phyloP scores from a whole-genome alignment of 768 basidiomycete genomes.

The Pholiota microspora region DNA sequence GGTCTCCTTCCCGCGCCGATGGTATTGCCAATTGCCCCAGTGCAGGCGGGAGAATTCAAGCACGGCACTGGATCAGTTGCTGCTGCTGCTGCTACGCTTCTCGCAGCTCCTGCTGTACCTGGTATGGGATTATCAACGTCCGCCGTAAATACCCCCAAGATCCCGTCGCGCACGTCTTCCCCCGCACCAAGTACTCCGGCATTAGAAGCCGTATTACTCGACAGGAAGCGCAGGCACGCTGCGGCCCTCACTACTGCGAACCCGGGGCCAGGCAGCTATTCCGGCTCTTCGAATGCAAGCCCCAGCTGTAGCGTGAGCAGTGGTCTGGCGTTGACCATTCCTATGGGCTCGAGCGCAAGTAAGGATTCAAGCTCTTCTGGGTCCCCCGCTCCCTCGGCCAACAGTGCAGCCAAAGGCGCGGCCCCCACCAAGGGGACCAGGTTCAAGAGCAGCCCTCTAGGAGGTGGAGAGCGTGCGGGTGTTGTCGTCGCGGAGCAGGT shows the following conservation, averaged over 20 bases:
- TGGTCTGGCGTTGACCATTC: not conserved
- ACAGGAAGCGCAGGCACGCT: conserved; percentile 56
- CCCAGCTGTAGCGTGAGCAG: not conserved
- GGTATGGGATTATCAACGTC: not conserved
- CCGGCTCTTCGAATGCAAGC: not conserved
- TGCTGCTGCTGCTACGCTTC: not conserved
- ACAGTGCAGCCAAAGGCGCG: conserved; percentile 5
- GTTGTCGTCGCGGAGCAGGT: conserved; percentile 52
- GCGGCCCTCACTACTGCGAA: conserved; percentile 10
- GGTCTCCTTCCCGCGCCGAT: conserved; percentile 1
- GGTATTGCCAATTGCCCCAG: not conserved
- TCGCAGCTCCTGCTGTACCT: not conserved
- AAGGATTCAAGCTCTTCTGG: not conserved
- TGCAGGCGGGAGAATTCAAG: not conserved
- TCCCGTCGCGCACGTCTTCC: conserved; percentile 31
- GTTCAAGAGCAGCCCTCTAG: conserved; percentile 77
- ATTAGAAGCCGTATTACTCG: conserved; percentile 64
- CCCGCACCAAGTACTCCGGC: conserved; percentile 42
- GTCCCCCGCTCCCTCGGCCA: not conserved
- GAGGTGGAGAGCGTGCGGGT: conserved; percentile 35
- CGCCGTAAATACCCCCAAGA: not conserved
- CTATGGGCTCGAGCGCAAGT: not conserved
- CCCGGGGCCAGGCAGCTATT: not conserved
- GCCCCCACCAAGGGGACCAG: conserved; percentile 44
- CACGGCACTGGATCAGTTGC: not conserved